Evolutionary conservation across 225 moss, liverwort and hornwort species (phyloP), one percentile per base, ranked within the genome.

Genomic region (Bryum argenteum): DNA sequence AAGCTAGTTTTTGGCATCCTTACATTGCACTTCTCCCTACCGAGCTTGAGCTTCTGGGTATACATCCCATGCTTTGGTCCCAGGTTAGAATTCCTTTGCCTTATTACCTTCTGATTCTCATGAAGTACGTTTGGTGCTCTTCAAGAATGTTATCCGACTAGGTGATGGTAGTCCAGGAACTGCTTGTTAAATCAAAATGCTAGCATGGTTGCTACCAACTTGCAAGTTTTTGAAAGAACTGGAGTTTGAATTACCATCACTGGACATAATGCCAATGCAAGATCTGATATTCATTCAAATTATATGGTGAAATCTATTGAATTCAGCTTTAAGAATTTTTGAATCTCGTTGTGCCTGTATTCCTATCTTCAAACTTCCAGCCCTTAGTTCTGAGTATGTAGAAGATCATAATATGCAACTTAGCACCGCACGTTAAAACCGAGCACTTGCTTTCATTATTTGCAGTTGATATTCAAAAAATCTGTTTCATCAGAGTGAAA

Each of bases 11-110:
- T 21, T 96, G 96, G 96, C 81, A 85, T 66, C 91, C 91, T 19
- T 96, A 96, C 64, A 90, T 91, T 69, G 77, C 84, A 47, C 63
- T 93, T 79, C 93, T 96, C 37, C 91, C 96, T 8, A 80, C 86
- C 16, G 93, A 93, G 77, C 79, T 90, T 74, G 93, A 96, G 74
- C 82, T 91, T 80, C 69, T 89, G 54, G 89, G 88, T 58, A 79
- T 81, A 47, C 96, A 96, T 78, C 93, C 96, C 22, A 78, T 96
- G 91, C 85, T 96, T 61, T 96, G 96, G 96, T 79, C 96, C 67
- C 82, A 96, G 96, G 96, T 96, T 68, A 77, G 62, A 48, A 60
- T 43, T 66, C 48, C 44, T 48, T 56, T n/a, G 21, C 70, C 40
- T 55, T 39, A 54, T 47, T 48, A 50, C 22, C 24, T 28, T 10